These are phyloP conservation scores for Tetrahymena thermophila DNA, from an alignment of 73 alveolate genomes.

Conservation along the genomic window DNA sequence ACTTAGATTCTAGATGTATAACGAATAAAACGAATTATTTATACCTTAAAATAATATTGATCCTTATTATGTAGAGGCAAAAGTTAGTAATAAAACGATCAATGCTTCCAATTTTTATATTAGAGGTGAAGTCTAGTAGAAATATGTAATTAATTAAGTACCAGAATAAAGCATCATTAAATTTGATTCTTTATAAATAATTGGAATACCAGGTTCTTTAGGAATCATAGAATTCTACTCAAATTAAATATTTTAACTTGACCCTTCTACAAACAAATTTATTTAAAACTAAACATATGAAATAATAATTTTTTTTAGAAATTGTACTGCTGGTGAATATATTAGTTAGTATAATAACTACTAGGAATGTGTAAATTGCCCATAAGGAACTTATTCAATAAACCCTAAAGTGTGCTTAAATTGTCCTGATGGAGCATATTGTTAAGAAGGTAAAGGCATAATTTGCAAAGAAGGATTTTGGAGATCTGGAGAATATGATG, in stretches of 20 bases:
- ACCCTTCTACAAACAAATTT: not conserved
- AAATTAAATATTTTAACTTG: not conserved
- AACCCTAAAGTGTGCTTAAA: not conserved
- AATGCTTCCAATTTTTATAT: not conserved
- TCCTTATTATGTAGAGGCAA: not conserved
- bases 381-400: not conserved
- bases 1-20: not conserved
- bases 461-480: conserved; percentile 46
- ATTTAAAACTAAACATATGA: not conserved
- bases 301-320: not conserved
- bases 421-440: conserved; percentile 33
- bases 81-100: not conserved
- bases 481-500: conserved; percentile 38
- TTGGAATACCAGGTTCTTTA: not conserved
- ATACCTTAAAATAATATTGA: not conserved
- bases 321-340: not conserved
- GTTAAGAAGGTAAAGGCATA: conserved; percentile 19
- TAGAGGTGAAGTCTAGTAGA: not conserved
- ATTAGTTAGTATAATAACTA: not conserved
- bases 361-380: conserved; percentile 12
- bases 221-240: not conserved
- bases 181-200: not conserved
- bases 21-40: not conserved
- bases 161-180: not conserved
- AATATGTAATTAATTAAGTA: not conserved